Evolutionary conservation across 139 green algal species (phyloP).

Genomic region (Haematococcus lacustris): DNA sequence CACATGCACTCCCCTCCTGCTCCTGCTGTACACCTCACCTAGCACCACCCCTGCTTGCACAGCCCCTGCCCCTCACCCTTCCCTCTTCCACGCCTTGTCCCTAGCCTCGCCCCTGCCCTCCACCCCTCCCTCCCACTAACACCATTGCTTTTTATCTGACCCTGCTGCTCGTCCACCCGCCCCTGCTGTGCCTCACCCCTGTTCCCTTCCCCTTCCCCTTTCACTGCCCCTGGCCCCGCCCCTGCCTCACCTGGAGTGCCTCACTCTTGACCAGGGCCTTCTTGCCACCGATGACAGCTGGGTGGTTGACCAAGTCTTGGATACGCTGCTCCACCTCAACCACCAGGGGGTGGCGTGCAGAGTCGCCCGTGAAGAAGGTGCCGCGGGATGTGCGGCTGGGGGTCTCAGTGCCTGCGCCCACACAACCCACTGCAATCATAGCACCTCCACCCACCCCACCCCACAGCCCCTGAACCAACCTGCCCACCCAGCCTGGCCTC

Average conservation of each 20-base stretch:
- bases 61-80: no score
- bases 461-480: no score
- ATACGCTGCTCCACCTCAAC: constrained; percentile 35
- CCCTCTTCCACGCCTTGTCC: background rate
- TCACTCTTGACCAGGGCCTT: constrained; percentile 27
- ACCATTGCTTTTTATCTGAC: background rate
- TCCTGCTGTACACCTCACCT: no score
- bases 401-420: constrained; percentile 47
- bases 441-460: background rate
- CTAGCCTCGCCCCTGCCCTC: background rate
- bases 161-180: no score
- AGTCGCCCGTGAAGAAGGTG: constrained; percentile 53
- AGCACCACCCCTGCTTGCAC: no score
- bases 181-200: no score
- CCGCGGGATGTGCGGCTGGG: constrained; percentile 45
- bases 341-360: constrained; percentile 21
- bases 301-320: constrained; percentile 22
- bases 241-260: constrained; percentile 35
- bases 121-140: background rate
- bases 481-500: no score
- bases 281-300: constrained; percentile 20
- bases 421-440: background rate
- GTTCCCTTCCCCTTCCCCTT: no score
- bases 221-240: background rate
- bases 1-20: no score